phyloP scores from a whole-genome alignment of 129 eudicot genomes.

The Daucus carota region DH1_v3.0 NC_030384.2:44798501-44799000 shows the following conservation, averaged over 20 bases:
- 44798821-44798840: constrained; percentile 70
- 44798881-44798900: constrained; percentile 72
- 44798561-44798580: constrained; percentile 65
- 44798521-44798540: constrained; percentile 36
- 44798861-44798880: constrained; percentile 76
- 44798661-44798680: constrained; percentile 59
- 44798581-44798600: constrained; percentile 79
- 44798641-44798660: constrained; percentile 55
- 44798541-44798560: constrained; percentile 92
- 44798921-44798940: constrained; percentile 52
- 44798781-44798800: constrained; percentile 55
- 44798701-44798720: constrained; percentile 56
- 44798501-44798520: constrained; percentile 50
- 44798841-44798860: constrained; percentile 75
- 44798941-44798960: constrained; percentile 72
- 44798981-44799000: constrained; percentile 50
- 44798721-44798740: constrained; percentile 60
- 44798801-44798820: constrained; percentile 56
- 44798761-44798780: constrained; percentile 71
- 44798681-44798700: constrained; percentile 67
- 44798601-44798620: constrained; percentile 80
- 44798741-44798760: constrained; percentile 57
- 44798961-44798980: constrained; percentile 81
- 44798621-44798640: constrained; percentile 70
- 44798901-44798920: constrained; percentile 90